Conservation (phyloP, 225 moss, liverwort and hornwort genomes). For the Sphagnum contortum region DNA sequence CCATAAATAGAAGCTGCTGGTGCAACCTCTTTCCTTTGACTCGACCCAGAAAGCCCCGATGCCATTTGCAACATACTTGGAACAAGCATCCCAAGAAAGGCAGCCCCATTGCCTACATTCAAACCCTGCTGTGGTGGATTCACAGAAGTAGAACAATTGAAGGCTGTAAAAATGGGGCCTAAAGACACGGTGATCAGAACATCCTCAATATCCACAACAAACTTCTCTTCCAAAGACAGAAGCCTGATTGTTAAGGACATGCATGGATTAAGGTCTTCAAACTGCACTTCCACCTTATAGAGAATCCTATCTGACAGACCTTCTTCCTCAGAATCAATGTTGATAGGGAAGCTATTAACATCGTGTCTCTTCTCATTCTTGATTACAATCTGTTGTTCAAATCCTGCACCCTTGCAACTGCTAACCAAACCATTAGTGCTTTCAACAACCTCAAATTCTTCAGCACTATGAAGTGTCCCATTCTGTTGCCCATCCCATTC, state of each 20-base stretch:
- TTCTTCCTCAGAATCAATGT: too few species aligned
- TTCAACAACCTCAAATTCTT: too few species aligned
- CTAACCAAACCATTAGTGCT: too few species aligned
- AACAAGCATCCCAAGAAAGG: conserved; percentile 52
- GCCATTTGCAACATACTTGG: conserved; percentile 77
- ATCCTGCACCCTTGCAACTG: too few species aligned
- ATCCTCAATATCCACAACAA: conserved; percentile 39
- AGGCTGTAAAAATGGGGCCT: conserved; percentile 32
- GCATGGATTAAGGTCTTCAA: conserved; percentile 49
- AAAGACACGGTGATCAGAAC: conserved; percentile 42
- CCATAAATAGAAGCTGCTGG: background rate
- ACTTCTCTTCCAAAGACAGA: conserved; percentile 67
- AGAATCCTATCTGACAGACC: conserved; percentile 5
- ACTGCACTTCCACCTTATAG: conserved; percentile 37
- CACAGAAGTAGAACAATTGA: conserved; percentile 15
- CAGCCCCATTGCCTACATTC: conserved; percentile 11
- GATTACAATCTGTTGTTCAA: conserved; percentile 11
- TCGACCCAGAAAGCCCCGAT: conserved; percentile 49
- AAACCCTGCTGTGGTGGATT: conserved; percentile 7
- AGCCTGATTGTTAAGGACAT: conserved; percentile 53
- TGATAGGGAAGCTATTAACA: too few species aligned
- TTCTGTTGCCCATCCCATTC: too few species aligned
- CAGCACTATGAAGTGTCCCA: too few species aligned
- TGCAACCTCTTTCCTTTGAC: conserved; percentile 21
- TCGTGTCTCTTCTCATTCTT: background rate